Evolutionary conservation across 2,329 filamentous ascomycete genomes (phyloP).

Genomic region (Neonectria hederae): DNA sequence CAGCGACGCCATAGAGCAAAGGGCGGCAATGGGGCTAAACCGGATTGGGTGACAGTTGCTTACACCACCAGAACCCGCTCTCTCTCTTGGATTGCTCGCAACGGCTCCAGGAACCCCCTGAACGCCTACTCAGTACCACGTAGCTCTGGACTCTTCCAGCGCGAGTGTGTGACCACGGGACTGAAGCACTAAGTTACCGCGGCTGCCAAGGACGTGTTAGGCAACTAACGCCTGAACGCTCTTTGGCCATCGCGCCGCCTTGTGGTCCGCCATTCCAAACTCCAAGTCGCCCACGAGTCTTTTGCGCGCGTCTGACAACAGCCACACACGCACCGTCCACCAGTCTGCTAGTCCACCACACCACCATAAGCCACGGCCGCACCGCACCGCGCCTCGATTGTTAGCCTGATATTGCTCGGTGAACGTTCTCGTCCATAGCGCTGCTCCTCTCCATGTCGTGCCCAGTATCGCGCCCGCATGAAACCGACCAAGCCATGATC

Average conservation of each 20-base stretch:
- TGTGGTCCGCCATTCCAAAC: constrained; percentile 22
- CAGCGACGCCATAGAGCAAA: no score
- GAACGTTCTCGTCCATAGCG: constrained; percentile 46
- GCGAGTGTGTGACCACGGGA: no score
- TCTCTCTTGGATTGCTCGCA: background rate
- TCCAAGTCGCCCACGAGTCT: constrained; percentile 1
- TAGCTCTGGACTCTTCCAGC: background rate
- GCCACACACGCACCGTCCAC: constrained; percentile 9
- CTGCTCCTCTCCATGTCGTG: constrained; percentile 33
- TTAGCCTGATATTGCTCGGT: constrained; percentile 43
- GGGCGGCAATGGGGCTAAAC: no score
- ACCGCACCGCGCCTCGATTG: constrained; percentile 15
- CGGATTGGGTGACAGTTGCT: no score
- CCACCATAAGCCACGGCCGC: constrained; percentile 23
- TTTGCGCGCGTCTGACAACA: constrained; percentile 17
- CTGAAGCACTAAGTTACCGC: background rate
- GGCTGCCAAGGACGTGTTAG: constrained; percentile 9
- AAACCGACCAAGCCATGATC: constrained; percentile 41
- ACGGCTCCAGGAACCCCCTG: background rate
- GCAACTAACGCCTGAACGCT: constrained; percentile 10
- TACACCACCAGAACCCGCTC: constrained; percentile 23
- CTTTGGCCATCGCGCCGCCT: constrained; percentile 8
- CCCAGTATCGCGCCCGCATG: constrained; percentile 37
- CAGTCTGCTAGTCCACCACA: constrained; percentile 13
- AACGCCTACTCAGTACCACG: background rate